Evolutionary conservation across 371 early-diverging fungal species (phyloP).

Genomic region (Zychaea mexicana): DNA sequence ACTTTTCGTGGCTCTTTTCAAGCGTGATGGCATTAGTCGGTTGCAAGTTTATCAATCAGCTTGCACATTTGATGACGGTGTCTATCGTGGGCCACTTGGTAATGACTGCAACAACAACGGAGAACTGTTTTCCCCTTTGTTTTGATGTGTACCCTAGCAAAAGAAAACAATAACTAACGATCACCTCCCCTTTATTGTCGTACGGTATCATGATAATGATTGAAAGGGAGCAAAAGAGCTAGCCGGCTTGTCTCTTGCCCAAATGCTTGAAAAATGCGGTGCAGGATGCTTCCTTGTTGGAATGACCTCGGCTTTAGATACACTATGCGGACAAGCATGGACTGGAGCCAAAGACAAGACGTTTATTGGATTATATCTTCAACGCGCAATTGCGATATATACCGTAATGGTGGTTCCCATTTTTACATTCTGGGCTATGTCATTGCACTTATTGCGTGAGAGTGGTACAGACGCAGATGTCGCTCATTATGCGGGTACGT

Average conservation of each 20-base stretch:
- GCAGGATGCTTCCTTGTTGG: slow-evolving; percentile 33
- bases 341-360: slow-evolving; percentile 73
- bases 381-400: neutral
- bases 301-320: slow-evolving; percentile 79
- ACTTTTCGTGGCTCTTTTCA: neutral
- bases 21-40: neutral
- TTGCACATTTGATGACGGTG: neutral
- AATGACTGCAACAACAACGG: neutral
- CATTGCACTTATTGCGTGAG: neutral
- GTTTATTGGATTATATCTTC: neutral
- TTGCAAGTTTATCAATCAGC: neutral
- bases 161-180: neutral
- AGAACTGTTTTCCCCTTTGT: too few species aligned
- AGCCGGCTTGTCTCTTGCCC: slow-evolving; percentile 4
- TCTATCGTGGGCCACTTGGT: neutral
- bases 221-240: slow-evolving; percentile 6
- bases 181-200: too few species aligned
- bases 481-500: neutral
- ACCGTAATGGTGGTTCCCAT: neutral
- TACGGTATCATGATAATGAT: too few species aligned
- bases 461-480: neutral
- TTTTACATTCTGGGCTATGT: neutral
- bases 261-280: slow-evolving; percentile 76
- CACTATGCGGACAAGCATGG: slow-evolving; percentile 85
- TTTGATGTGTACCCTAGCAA: too few species aligned